Conservation (phyloP, 2,329 filamentous ascomycete species). For the Sclerotinia spermophila region DNA sequence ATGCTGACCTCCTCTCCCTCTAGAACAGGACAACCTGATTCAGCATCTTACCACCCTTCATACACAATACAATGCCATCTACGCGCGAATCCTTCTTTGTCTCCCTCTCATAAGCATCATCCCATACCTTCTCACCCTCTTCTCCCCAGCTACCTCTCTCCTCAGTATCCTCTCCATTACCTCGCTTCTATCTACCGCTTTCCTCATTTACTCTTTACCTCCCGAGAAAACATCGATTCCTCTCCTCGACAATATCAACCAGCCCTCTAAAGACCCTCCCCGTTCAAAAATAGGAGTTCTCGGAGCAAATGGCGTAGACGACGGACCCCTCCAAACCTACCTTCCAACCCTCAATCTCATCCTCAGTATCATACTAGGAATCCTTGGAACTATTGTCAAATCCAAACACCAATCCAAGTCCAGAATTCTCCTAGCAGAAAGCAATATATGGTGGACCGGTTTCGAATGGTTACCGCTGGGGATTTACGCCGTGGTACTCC, state of each 20-base stretch:
- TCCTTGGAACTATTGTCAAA: constrained; percentile 39
- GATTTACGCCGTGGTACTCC: constrained; percentile 58
- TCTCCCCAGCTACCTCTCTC: constrained; percentile 37
- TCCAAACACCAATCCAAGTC: background rate
- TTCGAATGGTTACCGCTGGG: constrained; percentile 52
- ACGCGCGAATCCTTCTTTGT: constrained; percentile 54
- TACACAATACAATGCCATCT: constrained; percentile 53
- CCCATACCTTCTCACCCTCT: constrained; percentile 52
- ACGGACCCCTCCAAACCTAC: constrained; percentile 52
- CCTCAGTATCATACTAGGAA: constrained; percentile 51
- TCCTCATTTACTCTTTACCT: constrained; percentile 55
- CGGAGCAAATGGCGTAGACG: constrained; percentile 3
- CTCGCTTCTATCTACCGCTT: constrained; percentile 60
- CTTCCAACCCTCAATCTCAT: constrained; percentile 59
- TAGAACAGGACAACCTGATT: constrained; percentile 65
- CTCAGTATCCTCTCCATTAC: constrained; percentile 56
- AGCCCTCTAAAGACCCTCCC: background rate
- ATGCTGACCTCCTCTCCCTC: background rate
- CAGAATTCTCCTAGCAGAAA: constrained; percentile 25
- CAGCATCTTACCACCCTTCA: constrained; percentile 52
- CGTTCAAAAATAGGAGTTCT: background rate
- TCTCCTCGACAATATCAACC: constrained; percentile 42
- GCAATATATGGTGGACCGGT: constrained; percentile 39
- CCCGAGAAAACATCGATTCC: constrained; percentile 52
- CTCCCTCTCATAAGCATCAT: constrained; percentile 56